Conservation (phyloP, 441 rosid genomes). For the Dalechampia spathulata region DNA sequence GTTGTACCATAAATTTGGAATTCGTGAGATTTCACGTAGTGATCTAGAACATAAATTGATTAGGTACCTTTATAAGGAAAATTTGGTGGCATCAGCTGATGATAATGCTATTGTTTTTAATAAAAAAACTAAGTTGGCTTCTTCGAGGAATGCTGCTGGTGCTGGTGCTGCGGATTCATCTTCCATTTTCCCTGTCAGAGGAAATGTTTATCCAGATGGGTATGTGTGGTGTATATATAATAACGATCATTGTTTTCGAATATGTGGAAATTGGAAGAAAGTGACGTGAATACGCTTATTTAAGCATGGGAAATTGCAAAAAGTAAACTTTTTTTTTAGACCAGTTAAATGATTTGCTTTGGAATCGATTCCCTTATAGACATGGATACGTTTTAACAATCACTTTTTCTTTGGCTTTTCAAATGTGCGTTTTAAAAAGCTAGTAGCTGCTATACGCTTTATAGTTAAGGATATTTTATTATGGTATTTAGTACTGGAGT, state of each 20-base stretch:
- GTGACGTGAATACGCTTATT: not conserved
- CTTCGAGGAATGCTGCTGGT: constrained; percentile 29
- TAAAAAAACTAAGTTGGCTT: constrained; percentile 25
- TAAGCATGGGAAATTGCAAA: not conserved
- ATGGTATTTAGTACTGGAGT: not conserved
- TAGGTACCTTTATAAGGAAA: constrained; percentile 38
- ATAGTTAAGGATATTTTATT: not conserved
- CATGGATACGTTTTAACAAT: not conserved
- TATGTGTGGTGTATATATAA: constrained; percentile 22
- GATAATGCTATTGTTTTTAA: constrained; percentile 21
- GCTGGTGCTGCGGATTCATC: constrained; percentile 32
- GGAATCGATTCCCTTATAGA: not conserved
- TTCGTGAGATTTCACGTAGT: constrained; percentile 25
- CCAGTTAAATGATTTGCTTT: too few species aligned
- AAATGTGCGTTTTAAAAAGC: not conserved
- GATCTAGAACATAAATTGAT: constrained; percentile 40
- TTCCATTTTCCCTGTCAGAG: constrained; percentile 58
- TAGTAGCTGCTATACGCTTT: not conserved
- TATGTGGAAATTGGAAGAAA: not conserved
- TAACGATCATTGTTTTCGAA: not conserved
- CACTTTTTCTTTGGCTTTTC: not conserved
- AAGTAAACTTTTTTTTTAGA: too few species aligned
- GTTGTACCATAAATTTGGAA: constrained; percentile 52
- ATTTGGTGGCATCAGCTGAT: constrained; percentile 23
- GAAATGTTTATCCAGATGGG: constrained; percentile 88